Evolutionary conservation across 2,329 filamentous ascomycete genomes (phyloP), one percentile per base, ranked within the genome.

Genomic region (Aspergillus hortae): DNA sequence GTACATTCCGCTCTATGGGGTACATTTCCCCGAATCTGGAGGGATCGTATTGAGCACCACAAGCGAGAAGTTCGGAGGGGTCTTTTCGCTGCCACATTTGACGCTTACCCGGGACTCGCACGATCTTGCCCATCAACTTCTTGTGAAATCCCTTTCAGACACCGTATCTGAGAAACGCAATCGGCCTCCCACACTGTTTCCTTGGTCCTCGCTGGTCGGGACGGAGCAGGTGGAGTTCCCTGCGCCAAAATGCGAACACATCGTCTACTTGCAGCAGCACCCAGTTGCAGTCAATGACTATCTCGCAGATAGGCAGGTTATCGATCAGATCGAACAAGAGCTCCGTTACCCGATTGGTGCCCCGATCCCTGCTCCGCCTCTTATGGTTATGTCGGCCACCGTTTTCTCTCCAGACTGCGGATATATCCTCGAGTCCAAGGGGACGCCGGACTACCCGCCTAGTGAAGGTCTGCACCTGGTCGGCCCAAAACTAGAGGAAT

Each of bases 51-150:
- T 97, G 66, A 89, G 88, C 1, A 96, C 92, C 0, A 92, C 91
- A 44, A 96, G 91, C 69, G 89, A 96, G 66, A 96, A 95, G 75
- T 94, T 94, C 64, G 84, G 87, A n/a, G 92, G 94, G 41, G 86
- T 97, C 51, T 95, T 95, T 68, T 88, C 86, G 2, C 75, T 97
- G 44, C 92, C 94, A 23, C 91, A 97, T 69, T 80, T 99, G 47
- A 79, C 88, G 0, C 80, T 89, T 14, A 81, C 79, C 5, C 65
- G 74, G 19, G 72, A 76, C 51, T 74, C 77, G 2, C 86, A 82
- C 60, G 69, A 64, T 78, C 81, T 55, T 78, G 84, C 73, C 69
- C 86, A 74, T 64, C 75, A 76, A 46, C 74, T 95, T 14, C 77
- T 97, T 33, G 89, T 92, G 62, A 77, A 81, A 57, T 92, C 89